Conservation (phyloP, 805 yeast genomes). For the Suhomyces sp. region DNA sequence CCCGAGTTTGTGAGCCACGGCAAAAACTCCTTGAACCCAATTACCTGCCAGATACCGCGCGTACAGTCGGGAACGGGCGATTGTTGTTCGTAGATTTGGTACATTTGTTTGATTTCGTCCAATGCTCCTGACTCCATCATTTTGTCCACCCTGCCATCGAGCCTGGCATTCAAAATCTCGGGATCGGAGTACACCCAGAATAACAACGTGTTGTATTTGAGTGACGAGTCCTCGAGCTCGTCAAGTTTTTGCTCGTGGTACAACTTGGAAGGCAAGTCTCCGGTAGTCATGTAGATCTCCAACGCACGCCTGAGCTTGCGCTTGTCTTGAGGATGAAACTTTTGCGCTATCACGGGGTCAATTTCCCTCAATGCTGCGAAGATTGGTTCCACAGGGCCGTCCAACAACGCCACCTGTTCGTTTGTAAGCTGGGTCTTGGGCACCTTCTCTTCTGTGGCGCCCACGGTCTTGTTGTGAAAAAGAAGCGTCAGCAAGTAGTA, state of each 20-base stretch:
- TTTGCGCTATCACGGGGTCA: slow-evolving; percentile 73
- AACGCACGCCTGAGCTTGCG: slow-evolving; percentile 76
- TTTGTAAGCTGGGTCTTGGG: slow-evolving; percentile 28
- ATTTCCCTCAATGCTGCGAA: slow-evolving; percentile 45
- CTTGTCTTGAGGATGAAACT: slow-evolving; percentile 89
- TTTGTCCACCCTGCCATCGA: slow-evolving; percentile 77
- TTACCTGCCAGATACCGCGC: slow-evolving; percentile 88
- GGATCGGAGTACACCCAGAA: slow-evolving; percentile 81
- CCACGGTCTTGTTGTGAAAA: slow-evolving; percentile 64
- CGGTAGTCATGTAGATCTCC: slow-evolving; percentile 71
- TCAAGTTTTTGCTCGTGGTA: slow-evolving; percentile 57
- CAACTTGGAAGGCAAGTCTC: slow-evolving; percentile 64
- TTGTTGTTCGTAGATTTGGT: slow-evolving; percentile 38
- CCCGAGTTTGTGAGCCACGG: slow-evolving; percentile 52
- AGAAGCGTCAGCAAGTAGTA: slow-evolving; percentile 80
- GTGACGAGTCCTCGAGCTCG: slow-evolving; percentile 41
- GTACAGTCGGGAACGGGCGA: slow-evolving; percentile 49
- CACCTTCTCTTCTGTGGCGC: not conserved
- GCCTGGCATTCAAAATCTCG: slow-evolving; percentile 52
- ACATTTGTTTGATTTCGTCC: slow-evolving; percentile 64
- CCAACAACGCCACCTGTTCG: slow-evolving; percentile 42
- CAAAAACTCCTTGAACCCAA: slow-evolving; percentile 87
- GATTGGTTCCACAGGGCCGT: slow-evolving; percentile 52
- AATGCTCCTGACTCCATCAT: slow-evolving; percentile 75
- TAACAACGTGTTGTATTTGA: slow-evolving; percentile 61